A percentile compares a stretch with the other conserved stretches of the same genome.
Conservation (phyloP, 2,329 filamentous ascomycete genomes). For the Clathrospora elynae region DNA sequence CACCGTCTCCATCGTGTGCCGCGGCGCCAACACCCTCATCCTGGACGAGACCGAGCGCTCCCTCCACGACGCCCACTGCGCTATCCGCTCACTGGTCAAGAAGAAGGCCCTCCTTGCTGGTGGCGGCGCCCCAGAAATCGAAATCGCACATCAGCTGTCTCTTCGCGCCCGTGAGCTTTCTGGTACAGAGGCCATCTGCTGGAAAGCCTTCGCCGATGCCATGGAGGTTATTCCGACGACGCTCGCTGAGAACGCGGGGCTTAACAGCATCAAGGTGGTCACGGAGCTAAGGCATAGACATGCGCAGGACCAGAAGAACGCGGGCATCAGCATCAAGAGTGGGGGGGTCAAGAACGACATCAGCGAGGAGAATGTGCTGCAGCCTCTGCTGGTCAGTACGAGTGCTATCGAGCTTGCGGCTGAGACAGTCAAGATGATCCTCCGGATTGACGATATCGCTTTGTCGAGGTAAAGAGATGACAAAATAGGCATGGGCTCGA, state of each 20-base stretch:
- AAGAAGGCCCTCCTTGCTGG: constrained; percentile 99
- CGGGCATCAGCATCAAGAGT: constrained; percentile 96
- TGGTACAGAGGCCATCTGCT: constrained; percentile 96
- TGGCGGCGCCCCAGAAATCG: constrained; percentile 94
- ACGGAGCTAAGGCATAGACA: constrained; percentile 94
- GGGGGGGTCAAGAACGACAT: constrained; percentile 97
- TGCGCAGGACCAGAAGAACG: constrained; percentile 92
- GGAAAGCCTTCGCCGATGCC: constrained; percentile 97
- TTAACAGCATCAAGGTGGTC: constrained; percentile 99
- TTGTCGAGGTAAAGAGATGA: constrained; percentile 48
- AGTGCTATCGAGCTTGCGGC: constrained; percentile 96
- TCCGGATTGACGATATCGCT: constrained; percentile 71
- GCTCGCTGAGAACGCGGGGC: constrained; percentile 92
- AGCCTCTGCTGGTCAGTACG: constrained; percentile 94
- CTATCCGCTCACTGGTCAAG: constrained; percentile 96
- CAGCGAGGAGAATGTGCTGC: constrained; percentile 93
- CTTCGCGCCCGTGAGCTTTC: constrained; percentile 81
- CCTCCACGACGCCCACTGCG: constrained; percentile 95
- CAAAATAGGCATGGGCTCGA: neutral
- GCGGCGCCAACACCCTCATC: constrained; percentile 92
- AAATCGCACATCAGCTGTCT: constrained; percentile 85
- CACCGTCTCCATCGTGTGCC: constrained; percentile 92
- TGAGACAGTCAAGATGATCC: constrained; percentile 96
- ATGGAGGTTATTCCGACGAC: constrained; percentile 98
- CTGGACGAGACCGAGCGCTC: constrained; percentile 96